A percentile compares a stretch with the other conserved stretches of the same genome.
Conservation (phyloP, 2,329 filamentous ascomycete species). For the Epicoccum sorghinum region DNA sequence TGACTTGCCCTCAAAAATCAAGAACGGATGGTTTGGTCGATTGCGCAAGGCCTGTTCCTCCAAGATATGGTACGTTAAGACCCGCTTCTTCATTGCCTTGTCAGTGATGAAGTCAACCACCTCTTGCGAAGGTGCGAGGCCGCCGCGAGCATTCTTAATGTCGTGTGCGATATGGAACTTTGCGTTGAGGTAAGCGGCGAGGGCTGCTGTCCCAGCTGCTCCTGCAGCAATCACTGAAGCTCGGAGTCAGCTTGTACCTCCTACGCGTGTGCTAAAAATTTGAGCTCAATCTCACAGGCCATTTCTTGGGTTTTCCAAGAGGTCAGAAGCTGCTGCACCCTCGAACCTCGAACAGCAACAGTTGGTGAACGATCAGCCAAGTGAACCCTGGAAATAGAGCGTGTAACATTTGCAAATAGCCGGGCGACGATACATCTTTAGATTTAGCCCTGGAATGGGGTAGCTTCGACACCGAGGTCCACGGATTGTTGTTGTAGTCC, state of each 20-base stretch:
- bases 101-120: constrained; percentile 26
- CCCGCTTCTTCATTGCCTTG: constrained; percentile 25
- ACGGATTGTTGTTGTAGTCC: constrained; percentile 1
- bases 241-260: neutral
- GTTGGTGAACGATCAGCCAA: neutral
- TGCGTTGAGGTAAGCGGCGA: constrained; percentile 46
- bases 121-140: constrained; percentile 21
- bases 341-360: too few relatives aligned
- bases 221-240: constrained; percentile 20
- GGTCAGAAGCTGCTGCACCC: too few relatives aligned
- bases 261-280: neutral
- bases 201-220: constrained; percentile 33
- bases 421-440: neutral
- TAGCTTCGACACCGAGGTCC: constrained; percentile 9
- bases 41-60: constrained; percentile 48
- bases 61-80: constrained; percentile 40
- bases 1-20: constrained; percentile 45
- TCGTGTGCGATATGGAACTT: constrained; percentile 43
- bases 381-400: neutral
- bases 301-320: neutral
- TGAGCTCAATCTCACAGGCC: constrained; percentile 1
- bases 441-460: constrained; percentile 4
- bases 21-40: constrained; percentile 38
- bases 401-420: neutral
- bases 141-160: constrained; percentile 25